Evolutionary conservation across 371 early-diverging fungal genomes (phyloP), one percentile per base, ranked within the genome.

Genomic region (Umbelopsis sp.): DNA sequence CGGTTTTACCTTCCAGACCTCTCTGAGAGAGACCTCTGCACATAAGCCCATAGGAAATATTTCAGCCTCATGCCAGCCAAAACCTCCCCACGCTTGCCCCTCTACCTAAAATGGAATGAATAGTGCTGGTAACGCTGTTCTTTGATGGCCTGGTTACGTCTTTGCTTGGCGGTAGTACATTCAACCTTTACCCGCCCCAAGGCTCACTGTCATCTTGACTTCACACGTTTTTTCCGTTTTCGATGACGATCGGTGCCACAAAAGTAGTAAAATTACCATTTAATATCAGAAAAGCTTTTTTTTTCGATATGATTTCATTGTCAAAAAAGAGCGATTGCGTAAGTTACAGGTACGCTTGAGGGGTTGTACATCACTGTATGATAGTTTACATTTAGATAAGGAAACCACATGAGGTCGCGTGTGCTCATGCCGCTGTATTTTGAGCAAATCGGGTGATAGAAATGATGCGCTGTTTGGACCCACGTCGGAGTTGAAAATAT

Each of bases 321-420:
- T 29, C 29, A 29, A 29, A 29, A 29, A 3, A 29, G 3, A 29
- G 29, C 29, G 41, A 41, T 41, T 5, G 41, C 7, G 41, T 41
- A 10, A 7, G 12, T 41, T 5, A 10, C 41, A 41, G 41, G 41
- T 10, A 41, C 41, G 41, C 12, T 0, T 3, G 50, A 6, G 8
- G 16, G 16, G 7, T 50, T 12, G 18, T 18, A 22, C 18, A 50
- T 18, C 8, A 50, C 14, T 20, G 1, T 50, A 22, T 20, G 18
- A 22, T 3, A 4, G 1, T 57, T 24, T 8, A 11, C 29, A 35
- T 12, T 25, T 18, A 35, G 16, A 3, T 32, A 16, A 16, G 12
- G 22, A 35, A 11, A 29, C 3, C 57, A 57, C 57, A 57, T 57
- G 57, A 5, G 35, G 57, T 57, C 57, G 57, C 57, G 57, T 57